Conservation (phyloP, 108 stramenopile genomes). For the Mediolabrus comicus region DNA sequence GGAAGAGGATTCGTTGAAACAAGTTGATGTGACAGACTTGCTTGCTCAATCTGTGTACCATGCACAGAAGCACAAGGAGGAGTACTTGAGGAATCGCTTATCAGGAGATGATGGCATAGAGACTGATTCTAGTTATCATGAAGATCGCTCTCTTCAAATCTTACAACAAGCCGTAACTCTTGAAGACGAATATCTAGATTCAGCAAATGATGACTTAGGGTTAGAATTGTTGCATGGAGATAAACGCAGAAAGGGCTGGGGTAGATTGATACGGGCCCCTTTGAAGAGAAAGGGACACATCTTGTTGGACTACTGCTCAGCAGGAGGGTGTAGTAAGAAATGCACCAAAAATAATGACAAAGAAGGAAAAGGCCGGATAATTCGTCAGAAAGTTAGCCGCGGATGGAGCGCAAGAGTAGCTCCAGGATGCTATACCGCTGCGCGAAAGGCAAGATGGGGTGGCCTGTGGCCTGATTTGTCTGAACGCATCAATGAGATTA, state of each 20-base stretch:
- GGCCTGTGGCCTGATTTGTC: conserved; percentile 77
- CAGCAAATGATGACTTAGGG: conserved; percentile 61
- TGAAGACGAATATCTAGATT: conserved; percentile 53
- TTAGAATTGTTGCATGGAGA: conserved; percentile 71
- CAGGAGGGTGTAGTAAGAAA: conserved; percentile 17
- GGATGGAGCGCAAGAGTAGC: conserved; percentile 48
- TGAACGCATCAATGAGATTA: conserved; percentile 2
- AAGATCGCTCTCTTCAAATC: conserved; percentile 8
- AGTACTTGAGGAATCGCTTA: conserved; percentile 9
- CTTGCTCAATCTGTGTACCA: conserved; percentile 45
- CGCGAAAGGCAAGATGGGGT: conserved; percentile 82
- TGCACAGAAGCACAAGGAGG: conserved; percentile 36
- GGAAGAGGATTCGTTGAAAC: background rate
- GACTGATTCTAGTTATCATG: conserved; percentile 3
- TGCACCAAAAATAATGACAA: background rate
- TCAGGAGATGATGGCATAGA: background rate
- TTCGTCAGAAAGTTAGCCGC: conserved; percentile 62
- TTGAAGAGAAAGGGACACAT: conserved; percentile 79
- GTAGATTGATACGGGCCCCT: conserved; percentile 74
- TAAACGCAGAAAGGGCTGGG: conserved; percentile 53
- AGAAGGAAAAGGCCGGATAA: conserved; percentile 51
- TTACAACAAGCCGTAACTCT: conserved; percentile 43
- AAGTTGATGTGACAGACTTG: conserved; percentile 50
- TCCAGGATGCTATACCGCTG: conserved; percentile 72
- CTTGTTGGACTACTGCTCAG: conserved; percentile 73